These are phyloP conservation scores for Globisporangium apiculatum DNA, from an alignment of 352 stramenopile genomes.

Conservation along the genomic window DNA sequence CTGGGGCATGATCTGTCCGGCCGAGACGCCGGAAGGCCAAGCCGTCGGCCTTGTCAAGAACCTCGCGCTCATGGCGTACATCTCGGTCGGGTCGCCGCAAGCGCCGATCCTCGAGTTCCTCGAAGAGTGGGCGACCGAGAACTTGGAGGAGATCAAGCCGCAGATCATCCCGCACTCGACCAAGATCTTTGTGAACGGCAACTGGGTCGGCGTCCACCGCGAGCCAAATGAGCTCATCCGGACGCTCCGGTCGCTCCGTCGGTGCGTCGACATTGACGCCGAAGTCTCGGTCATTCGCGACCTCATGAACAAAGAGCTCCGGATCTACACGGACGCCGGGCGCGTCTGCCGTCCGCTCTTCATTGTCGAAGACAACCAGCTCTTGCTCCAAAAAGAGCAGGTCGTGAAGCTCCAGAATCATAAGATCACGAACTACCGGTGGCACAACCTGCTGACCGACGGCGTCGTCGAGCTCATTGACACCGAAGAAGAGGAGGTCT, in stretches of 20 bases:
- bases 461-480: conserved; percentile 98
- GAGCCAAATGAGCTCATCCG: conserved; percentile 96
- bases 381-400: conserved; percentile 96
- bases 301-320: conserved; percentile 97
- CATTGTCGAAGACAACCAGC: conserved; percentile 95
- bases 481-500: conserved; percentile 99
- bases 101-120: conserved; percentile 97
- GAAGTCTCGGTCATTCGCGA: conserved; percentile 98
- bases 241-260: conserved; percentile 91
- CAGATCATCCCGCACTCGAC: conserved; percentile 97
- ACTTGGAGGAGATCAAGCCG: conserved; percentile 95
- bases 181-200: conserved; percentile 99
- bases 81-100: conserved; percentile 91
- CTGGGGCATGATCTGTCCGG: conserved; percentile 99
- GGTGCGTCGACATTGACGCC: conserved; percentile 97
- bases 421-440: conserved; percentile 86
- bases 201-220: conserved; percentile 98
- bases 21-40: conserved; percentile 95
- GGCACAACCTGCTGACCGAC: conserved; percentile 88
- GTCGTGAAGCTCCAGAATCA: conserved; percentile 93
- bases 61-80: conserved; percentile 98
- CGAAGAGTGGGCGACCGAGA: conserved; percentile 98
- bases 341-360: conserved; percentile 98
- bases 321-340: conserved; percentile 99
- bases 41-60: conserved; percentile 97